Conservation (phyloP, 371 early-diverging fungal genomes). For the Mortierella sp. region DNA sequence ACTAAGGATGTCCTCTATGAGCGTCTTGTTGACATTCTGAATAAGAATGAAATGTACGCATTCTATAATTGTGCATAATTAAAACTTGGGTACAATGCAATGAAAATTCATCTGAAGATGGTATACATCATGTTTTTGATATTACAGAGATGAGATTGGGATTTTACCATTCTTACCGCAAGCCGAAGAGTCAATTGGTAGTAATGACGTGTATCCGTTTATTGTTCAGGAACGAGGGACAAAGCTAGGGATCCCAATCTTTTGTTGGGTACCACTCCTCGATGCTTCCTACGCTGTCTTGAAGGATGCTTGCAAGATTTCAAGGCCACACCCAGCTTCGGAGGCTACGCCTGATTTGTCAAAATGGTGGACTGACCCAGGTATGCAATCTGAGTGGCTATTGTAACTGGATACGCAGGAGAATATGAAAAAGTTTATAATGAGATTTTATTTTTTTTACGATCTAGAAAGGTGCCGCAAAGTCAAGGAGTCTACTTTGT, state of each 20-base stretch:
- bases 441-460: background rate
- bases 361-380: slow-evolving; percentile 46
- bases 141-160: slow-evolving; percentile 25
- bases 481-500: slow-evolving; percentile 29
- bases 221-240: slow-evolving; percentile 43
- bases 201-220: slow-evolving; percentile 23
- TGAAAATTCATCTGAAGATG: background rate
- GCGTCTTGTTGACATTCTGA: slow-evolving; percentile 29
- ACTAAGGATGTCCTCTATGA: slow-evolving; percentile 33
- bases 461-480: slow-evolving; percentile 13
- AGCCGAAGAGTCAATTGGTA: background rate
- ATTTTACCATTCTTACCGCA: slow-evolving; percentile 45
- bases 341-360: background rate
- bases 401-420: too few relatives aligned
- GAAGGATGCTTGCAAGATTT: slow-evolving; percentile 17
- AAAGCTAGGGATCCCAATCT: slow-evolving; percentile 51
- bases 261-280: slow-evolving; percentile 47
- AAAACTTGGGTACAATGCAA: background rate
- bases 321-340: background rate
- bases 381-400: slow-evolving; percentile 13
- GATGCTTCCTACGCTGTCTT: slow-evolving; percentile 29
- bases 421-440: background rate
- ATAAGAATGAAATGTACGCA: slow-evolving; percentile 34
- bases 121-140: background rate
- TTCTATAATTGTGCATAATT: background rate